Conservation (phyloP, 164 flowering plant species). For the Magnolia kwangsiensis region DNA sequence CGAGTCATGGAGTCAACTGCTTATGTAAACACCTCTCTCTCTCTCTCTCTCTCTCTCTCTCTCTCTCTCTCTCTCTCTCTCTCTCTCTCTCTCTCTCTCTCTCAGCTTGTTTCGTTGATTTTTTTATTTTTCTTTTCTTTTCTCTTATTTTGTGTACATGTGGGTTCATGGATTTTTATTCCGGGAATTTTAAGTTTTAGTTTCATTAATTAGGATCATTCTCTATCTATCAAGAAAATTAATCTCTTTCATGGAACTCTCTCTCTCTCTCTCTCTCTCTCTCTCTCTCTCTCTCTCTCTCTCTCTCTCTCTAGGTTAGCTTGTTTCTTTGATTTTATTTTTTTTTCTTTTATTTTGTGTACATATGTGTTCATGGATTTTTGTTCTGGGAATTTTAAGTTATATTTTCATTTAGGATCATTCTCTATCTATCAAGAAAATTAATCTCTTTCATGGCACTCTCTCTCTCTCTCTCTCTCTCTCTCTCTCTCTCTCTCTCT, state of each 20-base stretch:
- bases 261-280: background rate
- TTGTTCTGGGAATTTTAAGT: background rate
- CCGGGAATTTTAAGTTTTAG: background rate
- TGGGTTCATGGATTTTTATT: background rate
- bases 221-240: background rate
- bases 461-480: background rate
- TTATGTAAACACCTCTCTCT: slow-evolving; percentile 35
- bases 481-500: background rate
- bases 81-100: slow-evolving; percentile 17
- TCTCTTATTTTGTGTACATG: background rate
- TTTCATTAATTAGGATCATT: too few relatives aligned
- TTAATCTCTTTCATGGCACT: background rate
- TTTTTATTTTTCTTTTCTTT: background rate
- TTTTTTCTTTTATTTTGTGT: background rate
- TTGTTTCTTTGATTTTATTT: background rate
- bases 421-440: background rate
- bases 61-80: slow-evolving; percentile 21
- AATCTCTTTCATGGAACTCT: background rate
- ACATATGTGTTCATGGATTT: background rate
- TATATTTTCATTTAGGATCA: too few relatives aligned
- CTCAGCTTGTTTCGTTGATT: background rate
- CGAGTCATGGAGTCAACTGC: slow-evolving; percentile 86
- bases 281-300: slow-evolving; percentile 15
- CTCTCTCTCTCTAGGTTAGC: slow-evolving; percentile 1
- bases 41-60: slow-evolving; percentile 19